Percentiles rank a stretch among this genome's conserved stretches.
Evolutionary conservation across 1,139 yeast genomes (phyloP).

Genomic region (Pichia sp.): DNA sequence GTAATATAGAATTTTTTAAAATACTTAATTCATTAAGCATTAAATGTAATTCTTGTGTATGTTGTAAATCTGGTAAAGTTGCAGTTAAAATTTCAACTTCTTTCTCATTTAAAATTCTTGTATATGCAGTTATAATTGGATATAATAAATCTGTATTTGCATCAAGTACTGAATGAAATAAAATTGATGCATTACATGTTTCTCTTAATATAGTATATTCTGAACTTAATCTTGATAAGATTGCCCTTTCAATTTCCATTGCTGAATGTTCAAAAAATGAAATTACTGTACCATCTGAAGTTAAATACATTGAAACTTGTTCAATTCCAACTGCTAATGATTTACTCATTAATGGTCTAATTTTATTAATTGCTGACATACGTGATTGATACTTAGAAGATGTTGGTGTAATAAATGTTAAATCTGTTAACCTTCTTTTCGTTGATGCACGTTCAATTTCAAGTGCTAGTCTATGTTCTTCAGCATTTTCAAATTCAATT

Average conservation of each 20-base stretch:
- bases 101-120: constrained; percentile 40
- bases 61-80: constrained; percentile 38
- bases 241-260: constrained; percentile 43
- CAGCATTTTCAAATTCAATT: background rate
- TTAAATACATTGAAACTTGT: constrained; percentile 44
- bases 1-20: constrained; percentile 38
- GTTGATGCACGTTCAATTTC: constrained; percentile 13
- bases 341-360: constrained; percentile 39
- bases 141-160: constrained; percentile 51
- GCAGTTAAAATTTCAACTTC: constrained; percentile 43
- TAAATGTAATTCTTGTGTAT: constrained; percentile 45
- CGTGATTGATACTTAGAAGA: constrained; percentile 26
- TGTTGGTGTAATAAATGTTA: constrained; percentile 16
- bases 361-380: constrained; percentile 35
- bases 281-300: constrained; percentile 39
- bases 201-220: constrained; percentile 42
- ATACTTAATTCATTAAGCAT: constrained; percentile 45
- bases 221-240: constrained; percentile 39
- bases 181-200: constrained; percentile 42
- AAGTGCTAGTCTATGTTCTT: constrained; percentile 7
- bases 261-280: constrained; percentile 51
- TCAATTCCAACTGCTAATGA: constrained; percentile 47
- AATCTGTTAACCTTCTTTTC: constrained; percentile 29
- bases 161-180: constrained; percentile 49
- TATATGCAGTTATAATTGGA: constrained; percentile 53